Evolutionary conservation across 2,329 filamentous ascomycete species (phyloP), one percentile per base, ranked within the genome.

Genomic region (Xylariaceae sp.): DNA sequence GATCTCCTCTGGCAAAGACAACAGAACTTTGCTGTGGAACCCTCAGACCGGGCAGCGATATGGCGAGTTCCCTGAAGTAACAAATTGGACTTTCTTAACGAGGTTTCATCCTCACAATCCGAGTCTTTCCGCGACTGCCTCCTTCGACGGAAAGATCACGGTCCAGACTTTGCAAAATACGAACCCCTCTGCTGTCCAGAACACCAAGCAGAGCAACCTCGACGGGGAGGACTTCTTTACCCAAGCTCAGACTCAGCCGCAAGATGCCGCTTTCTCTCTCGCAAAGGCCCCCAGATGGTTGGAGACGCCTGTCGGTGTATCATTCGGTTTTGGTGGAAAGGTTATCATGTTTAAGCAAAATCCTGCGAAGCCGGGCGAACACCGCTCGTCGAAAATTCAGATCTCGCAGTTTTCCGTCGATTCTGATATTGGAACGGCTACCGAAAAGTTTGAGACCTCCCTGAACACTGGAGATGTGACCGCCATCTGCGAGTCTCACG

Each of bases 81-180:
- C 90, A n/a, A 98, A 96, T 61, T 98, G 92, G 90, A 94, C 89
- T 5, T 98, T 98, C 67, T 80, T 90, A 56, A 94, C 92, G 5
- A 77, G 82, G 42, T 96, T 93, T 73, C 89, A 94, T 58, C 92
- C 92, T 19, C 80, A 85, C 47, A 94, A 98, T 59, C 90, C 92
- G 9, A 85, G 80, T 54, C 70, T 98, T 37, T 86, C 90, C 31
- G 93, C 93, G 13, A 96, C 92, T 13, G 92, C 93, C 8, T 94
- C 90, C 2, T 96, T 96, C 47, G 92, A 98, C 54, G 92, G 93
- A 49, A 95, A 93, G 63, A 94, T 98, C 43, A 81, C 84, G 2
- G 69, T 98, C 28, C 90, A 95, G 57, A 94, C 90, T 1, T 72
- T 95, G 25, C 92, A 98, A 55, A 95, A 92, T 60, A 94, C 89